phyloP scores from a whole-genome alignment of 2,329 filamentous ascomycete genomes.

The Microsporum ferrugineum region DNA sequence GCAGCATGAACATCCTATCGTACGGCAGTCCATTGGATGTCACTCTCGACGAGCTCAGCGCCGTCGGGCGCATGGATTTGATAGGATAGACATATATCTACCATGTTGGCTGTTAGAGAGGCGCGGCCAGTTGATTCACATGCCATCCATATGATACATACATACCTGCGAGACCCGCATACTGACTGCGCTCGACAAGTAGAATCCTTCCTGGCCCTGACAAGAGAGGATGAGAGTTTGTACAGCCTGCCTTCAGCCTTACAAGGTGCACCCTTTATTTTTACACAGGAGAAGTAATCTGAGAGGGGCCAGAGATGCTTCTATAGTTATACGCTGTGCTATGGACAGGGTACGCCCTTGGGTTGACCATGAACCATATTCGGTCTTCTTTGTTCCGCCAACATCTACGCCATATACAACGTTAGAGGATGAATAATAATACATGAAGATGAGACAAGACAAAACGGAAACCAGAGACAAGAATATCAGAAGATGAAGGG shows the following conservation, averaged over 20 bases:
- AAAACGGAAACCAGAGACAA: no score
- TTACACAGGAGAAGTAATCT: neutral
- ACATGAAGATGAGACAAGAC: no score
- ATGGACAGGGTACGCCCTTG: neutral
- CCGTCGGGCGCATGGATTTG: conserved; percentile 56
- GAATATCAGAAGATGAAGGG: no score
- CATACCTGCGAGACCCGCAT: conserved; percentile 7
- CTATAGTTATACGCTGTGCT: no score
- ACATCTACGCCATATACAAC: neutral
- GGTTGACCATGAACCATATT: neutral
- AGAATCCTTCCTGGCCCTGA: neutral
- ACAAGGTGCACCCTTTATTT: neutral
- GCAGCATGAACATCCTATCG: conserved; percentile 62
- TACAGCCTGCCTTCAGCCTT: neutral
- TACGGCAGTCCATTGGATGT: conserved; percentile 51
- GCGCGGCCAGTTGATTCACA: neutral
- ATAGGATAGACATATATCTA: conserved; percentile 63
- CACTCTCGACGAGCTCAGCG: conserved; percentile 43
- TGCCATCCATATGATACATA: neutral
- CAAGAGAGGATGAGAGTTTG: neutral
- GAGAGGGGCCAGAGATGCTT: no score
- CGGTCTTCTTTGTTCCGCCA: neutral
- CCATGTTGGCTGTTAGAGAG: neutral
- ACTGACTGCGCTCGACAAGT: neutral
- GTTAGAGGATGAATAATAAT: neutral